Percentiles rank a stretch among this genome's conserved stretches.
These are phyloP conservation scores for Sutorius australiensis DNA, from an alignment of 768 basidiomycete genomes.

Conservation along the genomic window DNA sequence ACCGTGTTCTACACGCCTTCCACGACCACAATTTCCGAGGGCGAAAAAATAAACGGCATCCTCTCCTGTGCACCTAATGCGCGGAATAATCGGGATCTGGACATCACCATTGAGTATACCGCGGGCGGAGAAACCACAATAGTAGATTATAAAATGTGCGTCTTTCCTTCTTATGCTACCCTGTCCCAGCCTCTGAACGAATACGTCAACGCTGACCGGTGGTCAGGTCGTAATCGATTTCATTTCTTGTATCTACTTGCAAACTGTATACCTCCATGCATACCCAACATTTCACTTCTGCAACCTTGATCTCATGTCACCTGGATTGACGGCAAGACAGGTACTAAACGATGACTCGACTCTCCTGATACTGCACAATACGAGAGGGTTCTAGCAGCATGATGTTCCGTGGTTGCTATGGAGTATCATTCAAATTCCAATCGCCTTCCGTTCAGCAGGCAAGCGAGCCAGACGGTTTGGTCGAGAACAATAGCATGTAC, in stretches of 20 bases:
- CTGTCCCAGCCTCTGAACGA: conserved; percentile 9
- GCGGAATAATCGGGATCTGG: conserved; percentile 92
- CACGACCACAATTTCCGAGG: conserved; percentile 64
- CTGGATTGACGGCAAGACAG: conserved; percentile 18
- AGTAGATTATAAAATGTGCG: conserved; percentile 87
- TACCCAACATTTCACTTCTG: conserved; percentile 1
- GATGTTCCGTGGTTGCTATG: background rate
- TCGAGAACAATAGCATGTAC: background rate
- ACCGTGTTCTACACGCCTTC: conserved; percentile 96
- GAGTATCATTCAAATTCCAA: background rate
- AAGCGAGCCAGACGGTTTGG: background rate
- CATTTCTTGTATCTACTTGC: conserved; percentile 6
- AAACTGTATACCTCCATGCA: conserved; percentile 11
- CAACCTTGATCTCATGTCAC: background rate
- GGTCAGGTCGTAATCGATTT: conserved; percentile 65
- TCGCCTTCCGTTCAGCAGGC: background rate
- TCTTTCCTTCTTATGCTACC: conserved; percentile 29
- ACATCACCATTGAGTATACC: conserved; percentile 79
- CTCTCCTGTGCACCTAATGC: conserved; percentile 84
- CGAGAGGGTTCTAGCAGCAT: background rate
- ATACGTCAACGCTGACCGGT: conserved; percentile 52
- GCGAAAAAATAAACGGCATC: conserved; percentile 68
- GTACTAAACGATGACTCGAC: conserved; percentile 22
- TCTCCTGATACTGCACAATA: conserved; percentile 3
- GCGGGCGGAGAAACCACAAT: conserved; percentile 27